Base-by-base conservation (phyloP, 768 basidiomycete species). In the Favolaschia claudopus region DNA sequence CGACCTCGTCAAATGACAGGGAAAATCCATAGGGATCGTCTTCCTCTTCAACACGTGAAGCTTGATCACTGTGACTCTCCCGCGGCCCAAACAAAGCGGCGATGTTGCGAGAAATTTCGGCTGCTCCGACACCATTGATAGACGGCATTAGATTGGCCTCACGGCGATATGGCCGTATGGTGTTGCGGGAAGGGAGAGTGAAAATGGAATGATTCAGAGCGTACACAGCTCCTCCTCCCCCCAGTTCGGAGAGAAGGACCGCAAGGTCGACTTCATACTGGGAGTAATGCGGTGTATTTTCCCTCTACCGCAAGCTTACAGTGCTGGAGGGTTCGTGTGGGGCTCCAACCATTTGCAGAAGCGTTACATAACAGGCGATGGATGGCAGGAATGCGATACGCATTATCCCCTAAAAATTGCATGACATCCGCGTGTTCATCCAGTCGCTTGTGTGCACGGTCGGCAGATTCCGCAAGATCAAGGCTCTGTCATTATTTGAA, bases 221-320 rank as follows among this genome's bases (percentile, higher is more conserved):
- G 43, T 59, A 52, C 0, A 59, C 40, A 4, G 49, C 49, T 1
- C 29, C 38, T 1, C 20, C 48, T 7, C 57, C 50, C 1, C 43
- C 58, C 2, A 46, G 43, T 31, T 59, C 50, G 50, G 37, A 46
- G 6, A 59, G 14, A 4, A 59, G 19, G 4, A 53, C 34, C 13
- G 47, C 14, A n/a, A 59, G 44, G 17, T 59, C 42, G n/a, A 59
- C 39, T 14, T 60, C 58, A 36, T 51, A 59, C 12, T 36, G 36
- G 5, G 29, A 2, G 32, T 37, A 59, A 19, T 47, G 50, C 33
- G 1, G 25, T 36, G 44, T 59, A 59, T 22, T 59, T 47, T 4
- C 50, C 50, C 5, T 37, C 36, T 14, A 22, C 20, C 2, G 58
- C 49, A 15, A 29, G 32, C 28, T n/a, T 1, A 24, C 34, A 53